Conservation (phyloP, 2,329 filamentous ascomycete species). For the Hymenoscyphus fraxineus region DNA sequence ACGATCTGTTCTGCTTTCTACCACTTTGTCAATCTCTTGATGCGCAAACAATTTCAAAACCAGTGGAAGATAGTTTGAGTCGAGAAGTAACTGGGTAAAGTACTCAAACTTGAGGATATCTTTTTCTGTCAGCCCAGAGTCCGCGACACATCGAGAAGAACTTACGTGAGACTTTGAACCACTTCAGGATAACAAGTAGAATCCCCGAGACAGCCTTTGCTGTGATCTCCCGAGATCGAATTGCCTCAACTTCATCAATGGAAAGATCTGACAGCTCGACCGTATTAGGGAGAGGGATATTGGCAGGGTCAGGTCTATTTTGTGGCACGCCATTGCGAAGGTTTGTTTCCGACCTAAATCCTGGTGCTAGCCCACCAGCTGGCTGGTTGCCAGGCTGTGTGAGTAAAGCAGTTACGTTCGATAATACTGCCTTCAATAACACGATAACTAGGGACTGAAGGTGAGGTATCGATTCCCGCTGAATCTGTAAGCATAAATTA, state of each 20-base stretch:
- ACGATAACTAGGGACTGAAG: constrained; percentile 92
- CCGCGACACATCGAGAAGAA: background rate
- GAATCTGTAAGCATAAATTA: constrained; percentile 32
- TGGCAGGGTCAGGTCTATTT: constrained; percentile 30
- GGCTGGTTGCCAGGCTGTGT: constrained; percentile 43
- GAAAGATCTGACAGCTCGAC: constrained; percentile 43
- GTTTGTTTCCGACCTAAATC: constrained; percentile 30
- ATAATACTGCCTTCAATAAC: constrained; percentile 79
- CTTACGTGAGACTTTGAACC: constrained; percentile 93
- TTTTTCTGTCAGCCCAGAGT: constrained; percentile 37
- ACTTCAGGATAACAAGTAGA: constrained; percentile 84
- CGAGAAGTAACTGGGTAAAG: constrained; percentile 84
- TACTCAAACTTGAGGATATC: constrained; percentile 96
- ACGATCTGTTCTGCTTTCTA: constrained; percentile 80
- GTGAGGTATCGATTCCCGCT: constrained; percentile 75
- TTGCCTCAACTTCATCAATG: constrained; percentile 75
- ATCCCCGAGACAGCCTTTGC: constrained; percentile 90
- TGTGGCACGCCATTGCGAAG: constrained; percentile 28
- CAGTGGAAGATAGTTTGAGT: constrained; percentile 91
- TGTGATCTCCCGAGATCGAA: constrained; percentile 79
- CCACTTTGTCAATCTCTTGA: constrained; percentile 86
- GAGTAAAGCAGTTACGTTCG: constrained; percentile 85
- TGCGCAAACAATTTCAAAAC: constrained; percentile 91
- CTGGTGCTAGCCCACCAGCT: constrained; percentile 22
- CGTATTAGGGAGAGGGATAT: constrained; percentile 26